Percentiles rank a stretch among this genome's conserved stretches.
phyloP scores from a whole-genome alignment of 1,139 yeast species.

The Pichia sp. region DNA sequence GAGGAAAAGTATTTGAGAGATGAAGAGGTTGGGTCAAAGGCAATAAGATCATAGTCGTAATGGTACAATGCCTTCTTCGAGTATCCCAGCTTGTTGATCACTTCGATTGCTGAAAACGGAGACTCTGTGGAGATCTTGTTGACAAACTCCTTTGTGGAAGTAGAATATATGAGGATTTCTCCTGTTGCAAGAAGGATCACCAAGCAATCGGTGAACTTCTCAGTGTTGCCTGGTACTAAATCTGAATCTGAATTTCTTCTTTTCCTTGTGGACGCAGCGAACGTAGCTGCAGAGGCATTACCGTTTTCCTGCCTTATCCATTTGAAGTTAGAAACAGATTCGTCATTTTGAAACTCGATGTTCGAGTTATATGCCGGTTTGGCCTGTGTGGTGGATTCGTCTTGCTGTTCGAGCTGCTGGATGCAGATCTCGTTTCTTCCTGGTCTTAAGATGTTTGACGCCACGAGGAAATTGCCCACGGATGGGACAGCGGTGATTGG shows the following conservation, averaged over 20 bases:
- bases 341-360: slow-evolving; percentile 31
- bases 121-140: slow-evolving; percentile 35
- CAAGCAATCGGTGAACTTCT: slow-evolving; percentile 26
- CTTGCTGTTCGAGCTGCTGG: slow-evolving; percentile 17
- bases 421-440: slow-evolving; percentile 31
- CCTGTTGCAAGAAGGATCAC: slow-evolving; percentile 39
- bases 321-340: slow-evolving; percentile 25
- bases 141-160: slow-evolving; percentile 36
- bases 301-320: slow-evolving; percentile 24
- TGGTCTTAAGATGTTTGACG: slow-evolving; percentile 25
- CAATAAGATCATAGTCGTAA: slow-evolving; percentile 13
- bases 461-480: slow-evolving; percentile 18
- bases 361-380: slow-evolving; percentile 14
- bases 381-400: slow-evolving; percentile 4
- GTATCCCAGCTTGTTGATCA: slow-evolving; percentile 6
- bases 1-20: slow-evolving; percentile 28
- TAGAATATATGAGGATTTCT: slow-evolving; percentile 41
- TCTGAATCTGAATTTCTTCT: slow-evolving; percentile 6
- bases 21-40: slow-evolving; percentile 20
- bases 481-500: slow-evolving; percentile 13
- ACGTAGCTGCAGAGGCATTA: neutral
- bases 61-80: slow-evolving; percentile 5
- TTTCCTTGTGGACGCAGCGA: neutral
- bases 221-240: slow-evolving; percentile 12
- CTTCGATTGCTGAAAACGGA: slow-evolving; percentile 20